Base-by-base conservation (phyloP, 805 yeast genomes). In the Ogataea pini region DNA sequence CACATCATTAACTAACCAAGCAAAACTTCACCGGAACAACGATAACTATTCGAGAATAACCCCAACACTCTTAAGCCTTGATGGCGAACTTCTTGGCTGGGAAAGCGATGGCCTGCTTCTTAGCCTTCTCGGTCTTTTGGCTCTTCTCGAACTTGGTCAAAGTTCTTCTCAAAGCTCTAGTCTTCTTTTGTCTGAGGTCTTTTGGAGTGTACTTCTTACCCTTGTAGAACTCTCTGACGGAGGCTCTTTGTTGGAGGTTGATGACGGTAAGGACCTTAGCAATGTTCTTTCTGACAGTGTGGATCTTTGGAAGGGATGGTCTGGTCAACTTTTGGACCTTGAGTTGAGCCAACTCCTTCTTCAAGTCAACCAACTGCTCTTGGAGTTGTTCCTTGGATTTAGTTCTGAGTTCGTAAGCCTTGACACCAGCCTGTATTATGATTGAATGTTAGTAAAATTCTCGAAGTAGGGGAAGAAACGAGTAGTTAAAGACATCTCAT, bases 141-240 rank as follows among this genome's bases (percentile, higher is more conserved):
- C 81, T 70, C 73, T 88, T 85, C 81, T 94, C 97, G 76, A 76
- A 75, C 72, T 86, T 80, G 76, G 97, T 83, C 72, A 94, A 83
- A 72, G 85, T 83, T 84, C 98, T 88, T 88, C 99, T 92, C 78
- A 92, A 79, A 76, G 99, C 98, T 86, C 98, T 92, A 78, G 99
- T 94, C 87, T 94, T 89, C 92, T 94, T 94, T 68, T 90, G 96
- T 82, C 98, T 92, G 80, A 94, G 84, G 76, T 91, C 97, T 83
- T 92, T 91, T 82, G 99, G 98, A 76, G 83, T 81, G 85, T 83
- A 87, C 80, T 89, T 91, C 85, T 88, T 86, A 75, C 90, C 94
- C 64, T 83, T 82, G 92, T 91, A 91, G 83, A 88, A 86, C 72
- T 86, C 94, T 78, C 89, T 89, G 73, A 89, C 96, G 67, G 85